A percentile compares a stretch with the other conserved stretches of the same genome.
Evolutionary conservation across 2,329 filamentous ascomycete species (phyloP).

Genomic region (Colletotrichum sp.): DNA sequence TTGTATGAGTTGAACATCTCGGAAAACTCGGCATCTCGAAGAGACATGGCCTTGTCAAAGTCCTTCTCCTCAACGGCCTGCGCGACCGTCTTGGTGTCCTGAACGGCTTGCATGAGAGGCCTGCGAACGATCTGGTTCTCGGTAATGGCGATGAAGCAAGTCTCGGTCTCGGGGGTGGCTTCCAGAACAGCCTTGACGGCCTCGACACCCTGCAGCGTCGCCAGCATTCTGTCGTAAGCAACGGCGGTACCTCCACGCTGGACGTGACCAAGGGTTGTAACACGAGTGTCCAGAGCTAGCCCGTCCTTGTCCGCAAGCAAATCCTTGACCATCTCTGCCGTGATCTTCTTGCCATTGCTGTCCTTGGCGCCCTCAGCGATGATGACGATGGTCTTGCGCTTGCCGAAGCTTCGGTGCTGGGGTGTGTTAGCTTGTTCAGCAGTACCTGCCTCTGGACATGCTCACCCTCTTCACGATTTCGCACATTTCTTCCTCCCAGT

Average conservation of each 20-base stretch:
- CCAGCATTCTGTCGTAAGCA: slow-evolving; percentile 92
- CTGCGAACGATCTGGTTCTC: slow-evolving; percentile 98
- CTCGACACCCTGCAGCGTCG: slow-evolving; percentile 92
- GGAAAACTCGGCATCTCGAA: slow-evolving; percentile 91
- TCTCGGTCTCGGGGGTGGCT: slow-evolving; percentile 86
- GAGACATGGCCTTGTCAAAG: slow-evolving; percentile 84
- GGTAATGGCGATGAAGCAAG: slow-evolving; percentile 93
- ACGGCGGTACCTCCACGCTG: slow-evolving; percentile 92
- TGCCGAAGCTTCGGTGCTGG: slow-evolving; percentile 85
- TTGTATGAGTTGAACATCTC: slow-evolving; percentile 92
- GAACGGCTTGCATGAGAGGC: slow-evolving; percentile 86
- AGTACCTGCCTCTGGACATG: background rate
- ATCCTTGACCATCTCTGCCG: slow-evolving; percentile 81
- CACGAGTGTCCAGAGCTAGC: slow-evolving; percentile 86
- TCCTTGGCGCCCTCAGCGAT: slow-evolving; percentile 95
- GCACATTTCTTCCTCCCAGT: slow-evolving; percentile 92
- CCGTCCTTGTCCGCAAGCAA: slow-evolving; percentile 80
- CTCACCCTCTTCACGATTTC: slow-evolving; percentile 73
- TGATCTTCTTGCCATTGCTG: slow-evolving; percentile 82
- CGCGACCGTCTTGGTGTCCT: slow-evolving; percentile 83
- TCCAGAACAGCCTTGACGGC: slow-evolving; percentile 92
- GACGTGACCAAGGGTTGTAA: slow-evolving; percentile 96
- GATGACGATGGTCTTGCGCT: slow-evolving; percentile 97
- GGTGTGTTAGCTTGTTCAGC: background rate
- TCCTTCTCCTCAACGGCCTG: slow-evolving; percentile 83